Evolutionary conservation across 2,329 filamentous ascomycete species (phyloP).

Genomic region (Fusarium sp.): DNA sequence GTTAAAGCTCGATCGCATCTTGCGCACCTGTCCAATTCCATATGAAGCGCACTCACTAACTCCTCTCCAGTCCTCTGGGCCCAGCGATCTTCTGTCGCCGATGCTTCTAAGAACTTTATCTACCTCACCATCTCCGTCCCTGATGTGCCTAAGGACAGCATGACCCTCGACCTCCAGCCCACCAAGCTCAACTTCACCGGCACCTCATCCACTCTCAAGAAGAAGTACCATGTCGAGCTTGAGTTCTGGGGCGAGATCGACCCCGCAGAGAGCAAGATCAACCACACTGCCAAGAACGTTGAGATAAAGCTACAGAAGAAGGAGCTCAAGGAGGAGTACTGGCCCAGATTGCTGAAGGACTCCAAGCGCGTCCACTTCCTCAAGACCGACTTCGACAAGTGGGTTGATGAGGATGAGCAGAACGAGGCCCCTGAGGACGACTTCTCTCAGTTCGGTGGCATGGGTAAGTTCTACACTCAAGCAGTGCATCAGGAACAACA

Average conservation of each 20-base stretch:
- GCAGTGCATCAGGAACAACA: not conserved
- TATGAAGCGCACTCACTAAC: constrained; percentile 13
- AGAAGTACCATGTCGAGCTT: constrained; percentile 85
- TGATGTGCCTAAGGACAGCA: constrained; percentile 79
- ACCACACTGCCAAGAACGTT: constrained; percentile 89
- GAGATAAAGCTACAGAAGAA: constrained; percentile 97
- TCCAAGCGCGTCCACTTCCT: constrained; percentile 91
- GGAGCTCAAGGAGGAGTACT: constrained; percentile 93
- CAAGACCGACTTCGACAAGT: constrained; percentile 99
- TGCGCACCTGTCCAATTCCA: constrained; percentile 2
- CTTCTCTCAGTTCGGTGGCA: constrained; percentile 73
- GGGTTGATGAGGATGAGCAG: constrained; percentile 99
- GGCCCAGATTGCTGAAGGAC: constrained; percentile 94
- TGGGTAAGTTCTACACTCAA: constrained; percentile 62
- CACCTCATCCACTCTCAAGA: constrained; percentile 84
- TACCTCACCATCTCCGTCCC: constrained; percentile 91
- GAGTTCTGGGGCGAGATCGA: constrained; percentile 95
- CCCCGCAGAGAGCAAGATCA: constrained; percentile 81
- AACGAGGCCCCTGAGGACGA: constrained; percentile 89
- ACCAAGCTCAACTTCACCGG: constrained; percentile 84
- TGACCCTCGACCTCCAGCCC: constrained; percentile 87
- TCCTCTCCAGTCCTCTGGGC: constrained; percentile 86
- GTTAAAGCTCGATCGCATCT: constrained; percentile 9
- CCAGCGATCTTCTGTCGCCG: constrained; percentile 87
- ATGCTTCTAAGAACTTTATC: constrained; percentile 91